Evolutionary conservation across 208 protist species (phyloP), one percentile per base, ranked within the genome.

Genomic region (Trypanosoma avium): DNA sequence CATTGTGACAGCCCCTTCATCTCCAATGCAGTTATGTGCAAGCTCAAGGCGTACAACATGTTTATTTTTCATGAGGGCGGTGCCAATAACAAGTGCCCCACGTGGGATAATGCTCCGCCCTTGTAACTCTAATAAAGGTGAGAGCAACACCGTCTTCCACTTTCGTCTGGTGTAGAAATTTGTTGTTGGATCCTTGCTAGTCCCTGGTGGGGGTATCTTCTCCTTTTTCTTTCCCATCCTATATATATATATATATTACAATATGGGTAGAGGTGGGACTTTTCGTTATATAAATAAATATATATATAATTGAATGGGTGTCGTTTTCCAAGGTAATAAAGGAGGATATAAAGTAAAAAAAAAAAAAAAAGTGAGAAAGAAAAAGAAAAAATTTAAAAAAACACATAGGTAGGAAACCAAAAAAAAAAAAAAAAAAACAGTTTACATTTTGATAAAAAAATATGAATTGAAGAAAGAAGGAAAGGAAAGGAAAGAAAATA

Each of bases 91-190:
- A n/a, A 90, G 67, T 5, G 68, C 80, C 9, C 84, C 89, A 19
- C 86, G 83, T 15, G 78, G 73, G 19, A 81, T 70, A 27, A 95
- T 59, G 3, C 42, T 22, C 29, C 77, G 77, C 29, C 89, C 85
- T 35, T 81, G 75, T 17, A 95, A 50, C 43, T 90, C 79, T 15
- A 95, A 26, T 3, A 59, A 21, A 4, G 38, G 70, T 30, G 79
- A 68, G 64, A 86, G 79, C 48, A 95, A 69, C 3, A 88, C 19
- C 4, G 63, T 42, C 29, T 67, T 67, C 86, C 89, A 95, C 47
- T 88, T 92, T 43, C 82, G 86, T 10, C 69, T 60, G n/a, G 79
- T 82, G 71, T 82, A 95, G 65, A 95, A 95, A 35, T 57, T 70
- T 47, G 89, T 95, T n/a, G 77, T 83, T 27, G 69, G 72, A 45